Base-by-base conservation (phyloP, 208 protist genomes). In the Acanthamoeba lenticulata region DNA sequence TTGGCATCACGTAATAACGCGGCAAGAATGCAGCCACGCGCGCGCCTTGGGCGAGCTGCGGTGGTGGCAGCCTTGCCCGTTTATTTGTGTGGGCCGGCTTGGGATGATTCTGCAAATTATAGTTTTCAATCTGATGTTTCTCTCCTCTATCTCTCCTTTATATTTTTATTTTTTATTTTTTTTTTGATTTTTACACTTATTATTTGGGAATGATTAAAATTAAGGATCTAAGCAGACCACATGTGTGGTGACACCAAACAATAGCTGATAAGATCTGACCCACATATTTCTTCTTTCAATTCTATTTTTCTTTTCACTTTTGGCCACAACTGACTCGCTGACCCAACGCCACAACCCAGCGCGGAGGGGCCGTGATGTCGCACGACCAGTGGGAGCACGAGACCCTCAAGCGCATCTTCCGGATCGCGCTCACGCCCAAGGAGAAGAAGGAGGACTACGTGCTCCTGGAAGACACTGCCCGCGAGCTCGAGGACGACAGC, bases 301-400 rank as follows among this genome's bases (percentile, higher is more conserved):
- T 1, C 2, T 44, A 15, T 44, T 38, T 72, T 27, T 38, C 2
- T 40, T 21, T 32, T 17, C 62, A 11, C 38, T 38, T 38, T 72
- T 29, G 1, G n/a, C 27, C 62, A 19, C 34, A n/a, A n/a, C n/a
- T n/a, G n/a, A n/a, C n/a, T n/a, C n/a, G 3, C 38, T 38, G 29
- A 19, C 29, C 62, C 34, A 34, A 5, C n/a, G n/a, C n/a, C n/a
- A n/a, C n/a, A n/a, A n/a, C n/a, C n/a, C n/a, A n/a, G n/a, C n/a
- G n/a, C n/a, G n/a, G 85, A 3, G 52, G 49, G 42, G 24, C 38
- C 42, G 55, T 24, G 5, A 1, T 72, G 34, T 60, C 85, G 36
- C 85, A 91, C 52, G 85, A 91, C 36, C 85, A 91, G 32, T 91
- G 85, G 85, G 85, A 91, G 42, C 49, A 91, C 60, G 85, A 91